phyloP scores from a whole-genome alignment of 768 basidiomycete species.

The Amanita muscaria region DNA sequence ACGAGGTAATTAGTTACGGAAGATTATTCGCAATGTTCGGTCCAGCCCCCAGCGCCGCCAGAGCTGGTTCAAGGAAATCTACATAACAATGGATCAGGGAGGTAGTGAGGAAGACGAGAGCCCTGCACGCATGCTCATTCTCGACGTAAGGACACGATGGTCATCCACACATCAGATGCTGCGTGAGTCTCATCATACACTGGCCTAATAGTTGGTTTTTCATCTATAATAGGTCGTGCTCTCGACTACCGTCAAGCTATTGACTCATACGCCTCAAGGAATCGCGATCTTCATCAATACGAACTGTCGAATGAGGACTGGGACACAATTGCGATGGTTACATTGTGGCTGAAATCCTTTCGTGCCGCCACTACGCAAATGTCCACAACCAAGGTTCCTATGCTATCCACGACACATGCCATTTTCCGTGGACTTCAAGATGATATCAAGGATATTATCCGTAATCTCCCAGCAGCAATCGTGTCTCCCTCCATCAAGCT shows the following conservation, averaged over 20 bases:
- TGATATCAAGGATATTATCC: constrained; percentile 14
- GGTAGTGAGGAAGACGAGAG: too few species aligned
- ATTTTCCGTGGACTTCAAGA: constrained; percentile 27
- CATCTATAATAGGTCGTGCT: constrained; percentile 18
- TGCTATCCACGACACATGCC: constrained; percentile 24
- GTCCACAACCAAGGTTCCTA: constrained; percentile 24
- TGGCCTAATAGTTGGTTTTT: too few species aligned
- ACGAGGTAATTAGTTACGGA: constrained; percentile 9
- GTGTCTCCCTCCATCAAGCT: constrained; percentile 9
- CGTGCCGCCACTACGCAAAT: constrained; percentile 25
- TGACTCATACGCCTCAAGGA: constrained; percentile 11
- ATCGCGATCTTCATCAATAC: constrained; percentile 13
- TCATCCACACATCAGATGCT: too few species aligned
- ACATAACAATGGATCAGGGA: too few species aligned
- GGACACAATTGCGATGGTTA: constrained; percentile 15
- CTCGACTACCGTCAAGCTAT: constrained; percentile 13
- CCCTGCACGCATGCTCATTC: constrained; percentile 20
- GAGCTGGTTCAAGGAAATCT: constrained; percentile 9
- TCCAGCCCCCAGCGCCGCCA: constrained; percentile 14
- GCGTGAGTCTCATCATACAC: too few species aligned
- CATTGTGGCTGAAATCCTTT: constrained; percentile 21
- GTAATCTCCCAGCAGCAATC: constrained; percentile 13
- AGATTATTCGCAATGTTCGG: constrained; percentile 12
- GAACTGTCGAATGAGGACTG: constrained; percentile 23
- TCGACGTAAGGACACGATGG: constrained; percentile 26